Evolutionary conservation across 2,329 filamentous ascomycete species (phyloP).

Genomic region (Colletotrichum neosansevieriae): DNA sequence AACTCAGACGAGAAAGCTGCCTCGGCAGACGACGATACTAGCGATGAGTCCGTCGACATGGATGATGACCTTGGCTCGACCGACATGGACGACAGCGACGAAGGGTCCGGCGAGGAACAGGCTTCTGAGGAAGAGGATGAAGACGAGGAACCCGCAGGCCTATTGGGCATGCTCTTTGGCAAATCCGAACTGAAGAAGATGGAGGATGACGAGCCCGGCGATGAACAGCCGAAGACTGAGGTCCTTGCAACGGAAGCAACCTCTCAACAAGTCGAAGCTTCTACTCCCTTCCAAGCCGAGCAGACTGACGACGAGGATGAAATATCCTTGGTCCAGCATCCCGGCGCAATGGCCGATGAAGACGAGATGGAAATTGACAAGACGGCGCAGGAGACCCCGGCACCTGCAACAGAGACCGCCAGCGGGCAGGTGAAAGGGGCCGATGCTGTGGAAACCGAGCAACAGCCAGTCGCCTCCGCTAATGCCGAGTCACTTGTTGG

Average conservation of each 20-base stretch:
- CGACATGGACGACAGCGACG: slow-evolving; percentile 61
- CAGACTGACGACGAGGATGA: slow-evolving; percentile 49
- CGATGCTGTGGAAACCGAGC: background rate
- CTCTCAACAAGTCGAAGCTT: slow-evolving; percentile 21
- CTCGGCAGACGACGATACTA: slow-evolving; percentile 60
- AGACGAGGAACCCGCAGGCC: slow-evolving; percentile 58
- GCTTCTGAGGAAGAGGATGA: slow-evolving; percentile 46
- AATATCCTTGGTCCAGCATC: slow-evolving; percentile 49
- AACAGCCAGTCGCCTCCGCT: background rate
- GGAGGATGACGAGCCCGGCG: slow-evolving; percentile 51
- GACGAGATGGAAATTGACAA: slow-evolving; percentile 32
- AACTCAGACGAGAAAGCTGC: background rate
- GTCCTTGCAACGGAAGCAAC: background rate
- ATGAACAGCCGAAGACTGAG: slow-evolving; percentile 44
- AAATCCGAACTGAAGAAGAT: slow-evolving; percentile 69
- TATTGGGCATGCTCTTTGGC: slow-evolving; percentile 70
- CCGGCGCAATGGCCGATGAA: slow-evolving; percentile 41
- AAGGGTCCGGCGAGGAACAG: slow-evolving; percentile 58
- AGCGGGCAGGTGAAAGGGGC: background rate
- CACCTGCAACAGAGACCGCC: background rate
- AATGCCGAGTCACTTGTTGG: background rate
- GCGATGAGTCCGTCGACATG: slow-evolving; percentile 77
- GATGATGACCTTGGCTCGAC: slow-evolving; percentile 74
- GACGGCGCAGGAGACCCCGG: background rate
- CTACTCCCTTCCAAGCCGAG: slow-evolving; percentile 41